Evolutionary conservation across 1,284 basidiomycete genomes (phyloP).

Genomic region (Puccinia hordei): DNA sequence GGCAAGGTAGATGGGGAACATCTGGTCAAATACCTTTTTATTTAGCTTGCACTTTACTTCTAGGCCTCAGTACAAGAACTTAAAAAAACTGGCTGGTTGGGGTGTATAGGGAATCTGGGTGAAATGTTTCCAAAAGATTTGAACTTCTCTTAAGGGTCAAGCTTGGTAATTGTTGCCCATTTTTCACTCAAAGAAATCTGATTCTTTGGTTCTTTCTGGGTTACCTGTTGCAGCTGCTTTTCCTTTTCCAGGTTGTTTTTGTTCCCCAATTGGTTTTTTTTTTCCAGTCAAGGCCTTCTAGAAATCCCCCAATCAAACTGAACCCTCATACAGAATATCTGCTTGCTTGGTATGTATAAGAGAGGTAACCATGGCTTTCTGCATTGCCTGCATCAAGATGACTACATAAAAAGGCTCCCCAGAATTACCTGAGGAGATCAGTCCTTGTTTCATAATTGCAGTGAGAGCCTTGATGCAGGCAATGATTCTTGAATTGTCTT

Average conservation of each 20-base stretch:
- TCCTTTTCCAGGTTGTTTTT: too few species aligned
- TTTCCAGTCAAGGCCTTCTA: background rate
- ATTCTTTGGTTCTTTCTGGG: background rate
- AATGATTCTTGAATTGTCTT: background rate
- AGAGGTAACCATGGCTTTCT: background rate
- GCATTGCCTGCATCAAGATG: background rate
- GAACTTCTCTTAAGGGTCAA: background rate
- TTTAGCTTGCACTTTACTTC: background rate
- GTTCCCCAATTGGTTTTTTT: too few species aligned
- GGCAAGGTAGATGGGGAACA: background rate
- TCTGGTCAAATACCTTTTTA: background rate
- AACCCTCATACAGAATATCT: background rate
- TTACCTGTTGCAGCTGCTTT: too few species aligned
- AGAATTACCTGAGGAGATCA: background rate
- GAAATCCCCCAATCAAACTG: conserved; percentile 11
- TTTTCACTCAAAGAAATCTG: background rate
- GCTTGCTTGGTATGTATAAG: background rate
- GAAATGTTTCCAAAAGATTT: conserved; percentile 7
- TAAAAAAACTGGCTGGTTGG: background rate
- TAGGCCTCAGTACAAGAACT: conserved; percentile 3
- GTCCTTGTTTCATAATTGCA: background rate
- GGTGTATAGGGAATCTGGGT: background rate
- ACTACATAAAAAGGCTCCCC: background rate
- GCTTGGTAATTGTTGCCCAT: background rate
- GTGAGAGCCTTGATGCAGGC: conserved; percentile 5